Percentiles rank a stretch among this genome's conserved stretches.
Evolutionary conservation across 1,284 basidiomycete species (phyloP).

Genomic region (Cerrena zonata): DNA sequence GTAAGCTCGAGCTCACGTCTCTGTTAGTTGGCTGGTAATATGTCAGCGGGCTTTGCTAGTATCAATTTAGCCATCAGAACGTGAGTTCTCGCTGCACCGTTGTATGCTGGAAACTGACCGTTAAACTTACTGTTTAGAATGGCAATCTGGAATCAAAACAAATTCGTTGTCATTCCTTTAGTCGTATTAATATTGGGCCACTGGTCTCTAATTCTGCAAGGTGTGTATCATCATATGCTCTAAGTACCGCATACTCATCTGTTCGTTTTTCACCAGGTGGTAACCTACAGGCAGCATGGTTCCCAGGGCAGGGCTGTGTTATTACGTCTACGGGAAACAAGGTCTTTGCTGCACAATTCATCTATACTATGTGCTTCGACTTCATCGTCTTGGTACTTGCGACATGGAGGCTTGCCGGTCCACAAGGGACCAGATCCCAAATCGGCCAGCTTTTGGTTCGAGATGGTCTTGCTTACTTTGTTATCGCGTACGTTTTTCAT

Average conservation of each 20-base stretch:
- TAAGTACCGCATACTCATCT: slow-evolving; percentile 17
- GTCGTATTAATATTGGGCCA: slow-evolving; percentile 63
- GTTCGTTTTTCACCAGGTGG: slow-evolving; percentile 37
- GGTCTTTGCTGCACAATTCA: slow-evolving; percentile 43
- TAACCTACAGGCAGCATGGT: slow-evolving; percentile 53
- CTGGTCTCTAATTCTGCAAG: slow-evolving; percentile 60
- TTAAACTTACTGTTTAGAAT: slow-evolving; percentile 36
- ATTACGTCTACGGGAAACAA: slow-evolving; percentile 54
- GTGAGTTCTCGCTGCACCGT: slow-evolving; percentile 32
- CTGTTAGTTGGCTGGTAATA: slow-evolving; percentile 53
- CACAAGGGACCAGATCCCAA: slow-evolving; percentile 28
- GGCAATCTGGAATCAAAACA: slow-evolving; percentile 62
- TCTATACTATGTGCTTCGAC: slow-evolving; percentile 31
- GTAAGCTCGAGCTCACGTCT: slow-evolving; percentile 7
- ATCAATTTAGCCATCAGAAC: slow-evolving; percentile 71
- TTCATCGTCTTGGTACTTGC: slow-evolving; percentile 26
- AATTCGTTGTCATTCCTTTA: slow-evolving; percentile 51
- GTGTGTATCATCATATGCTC: slow-evolving; percentile 12
- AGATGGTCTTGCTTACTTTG: slow-evolving; percentile 69
- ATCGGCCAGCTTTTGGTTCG: slow-evolving; percentile 62
- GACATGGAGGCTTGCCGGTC: slow-evolving; percentile 45
- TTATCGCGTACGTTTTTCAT: slow-evolving; percentile 67
- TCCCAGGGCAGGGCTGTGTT: slow-evolving; percentile 39
- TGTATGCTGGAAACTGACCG: slow-evolving; percentile 25
- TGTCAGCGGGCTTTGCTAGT: slow-evolving; percentile 66